phyloP scores from a whole-genome alignment of 352 stramenopile genomes.

The Phytophthora podocarpi region DNA sequence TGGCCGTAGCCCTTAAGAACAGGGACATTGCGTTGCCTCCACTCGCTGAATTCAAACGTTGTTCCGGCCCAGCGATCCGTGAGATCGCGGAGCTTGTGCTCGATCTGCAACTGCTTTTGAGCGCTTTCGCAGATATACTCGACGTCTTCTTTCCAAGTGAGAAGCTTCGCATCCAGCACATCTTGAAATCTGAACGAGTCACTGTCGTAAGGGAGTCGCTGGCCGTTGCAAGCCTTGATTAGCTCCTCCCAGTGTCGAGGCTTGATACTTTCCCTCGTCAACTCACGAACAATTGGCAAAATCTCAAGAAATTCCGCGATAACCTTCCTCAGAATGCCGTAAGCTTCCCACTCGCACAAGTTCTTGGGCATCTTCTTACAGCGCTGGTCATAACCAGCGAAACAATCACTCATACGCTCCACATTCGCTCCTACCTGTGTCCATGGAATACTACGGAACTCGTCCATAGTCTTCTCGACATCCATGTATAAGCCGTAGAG shows the following conservation, averaged over 20 bases:
- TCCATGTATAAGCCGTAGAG: constrained; percentile 92
- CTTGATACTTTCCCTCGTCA: constrained; percentile 88
- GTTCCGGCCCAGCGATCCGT: constrained; percentile 83
- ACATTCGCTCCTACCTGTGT: constrained; percentile 55
- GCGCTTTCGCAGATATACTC: constrained; percentile 91
- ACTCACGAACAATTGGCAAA: constrained; percentile 80
- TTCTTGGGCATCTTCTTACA: constrained; percentile 88
- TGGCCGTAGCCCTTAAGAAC: constrained; percentile 79
- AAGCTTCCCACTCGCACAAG: constrained; percentile 88
- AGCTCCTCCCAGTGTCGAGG: constrained; percentile 88
- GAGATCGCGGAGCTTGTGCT: constrained; percentile 88
- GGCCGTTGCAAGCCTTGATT: constrained; percentile 51
- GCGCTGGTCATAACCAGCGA: constrained; percentile 62
- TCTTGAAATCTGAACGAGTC: constrained; percentile 82
- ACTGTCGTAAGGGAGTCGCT: constrained; percentile 62
- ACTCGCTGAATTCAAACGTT: constrained; percentile 87
- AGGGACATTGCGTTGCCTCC: constrained; percentile 75
- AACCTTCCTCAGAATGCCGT: constrained; percentile 72
- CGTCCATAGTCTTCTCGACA: constrained; percentile 75
- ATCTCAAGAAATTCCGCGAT: constrained; percentile 88
- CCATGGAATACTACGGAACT: constrained; percentile 71
- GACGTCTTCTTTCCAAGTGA: constrained; percentile 82
- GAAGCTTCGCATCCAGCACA: constrained; percentile 78
- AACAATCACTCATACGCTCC: constrained; percentile 69
- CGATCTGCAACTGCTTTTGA: constrained; percentile 91